These are phyloP conservation scores for Aspergillus pseudoviridinutans DNA, from an alignment of 2,329 filamentous ascomycete species.

Conservation along the genomic window DNA sequence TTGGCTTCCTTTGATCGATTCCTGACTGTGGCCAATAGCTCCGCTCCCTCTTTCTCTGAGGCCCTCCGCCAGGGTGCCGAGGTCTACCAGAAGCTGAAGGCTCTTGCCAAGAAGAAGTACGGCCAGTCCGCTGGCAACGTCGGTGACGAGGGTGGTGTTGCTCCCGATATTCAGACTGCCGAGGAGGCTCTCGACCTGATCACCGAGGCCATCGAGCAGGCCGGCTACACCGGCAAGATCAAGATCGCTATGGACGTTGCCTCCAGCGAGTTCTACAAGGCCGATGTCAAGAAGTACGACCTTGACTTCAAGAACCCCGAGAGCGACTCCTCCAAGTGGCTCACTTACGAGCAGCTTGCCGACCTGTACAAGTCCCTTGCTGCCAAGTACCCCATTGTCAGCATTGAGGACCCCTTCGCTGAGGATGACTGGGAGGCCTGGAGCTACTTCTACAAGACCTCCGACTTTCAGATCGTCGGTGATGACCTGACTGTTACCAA, in stretches of 20 bases:
- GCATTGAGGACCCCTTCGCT: slow-evolving; percentile 97
- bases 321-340: slow-evolving; percentile 92
- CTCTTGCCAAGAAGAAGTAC: slow-evolving; percentile 98
- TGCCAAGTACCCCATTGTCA: slow-evolving; percentile 97
- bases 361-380: slow-evolving; percentile 81
- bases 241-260: slow-evolving; percentile 99
- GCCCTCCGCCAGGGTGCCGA: slow-evolving; percentile 94
- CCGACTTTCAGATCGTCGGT: slow-evolving; percentile 96
- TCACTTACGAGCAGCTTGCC: slow-evolving; percentile 97
- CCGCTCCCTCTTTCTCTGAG: slow-evolving; percentile 88
- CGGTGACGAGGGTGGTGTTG: slow-evolving; percentile 98
- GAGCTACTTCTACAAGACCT: slow-evolving; percentile 99
- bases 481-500: slow-evolving; percentile 99
- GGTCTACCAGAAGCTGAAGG: slow-evolving; percentile 97
- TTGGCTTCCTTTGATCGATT: not conserved
- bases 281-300: slow-evolving; percentile 97
- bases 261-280: slow-evolving; percentile 99
- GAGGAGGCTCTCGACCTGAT: slow-evolving; percentile 97
- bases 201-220: slow-evolving; percentile 86
- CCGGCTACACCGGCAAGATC: slow-evolving; percentile 92
- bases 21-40: slow-evolving; percentile 43
- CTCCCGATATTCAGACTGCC: slow-evolving; percentile 94
- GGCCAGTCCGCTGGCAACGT: slow-evolving; percentile 98
- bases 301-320: slow-evolving; percentile 99
- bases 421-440: slow-evolving; percentile 99